phyloP scores from a whole-genome alignment of 169 alveolate species.

The Cryptosporidium baileyi region DNA sequence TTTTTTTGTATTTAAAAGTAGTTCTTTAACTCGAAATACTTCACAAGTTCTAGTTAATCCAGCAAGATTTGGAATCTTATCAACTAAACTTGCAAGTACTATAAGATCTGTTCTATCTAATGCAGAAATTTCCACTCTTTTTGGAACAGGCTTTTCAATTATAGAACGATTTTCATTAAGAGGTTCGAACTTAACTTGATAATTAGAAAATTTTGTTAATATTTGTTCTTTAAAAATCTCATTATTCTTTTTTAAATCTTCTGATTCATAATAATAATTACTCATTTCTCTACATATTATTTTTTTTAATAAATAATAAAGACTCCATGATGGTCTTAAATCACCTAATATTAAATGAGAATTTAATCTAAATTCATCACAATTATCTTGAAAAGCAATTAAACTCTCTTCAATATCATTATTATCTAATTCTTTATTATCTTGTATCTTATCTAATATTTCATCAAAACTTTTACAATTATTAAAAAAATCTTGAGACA shows the following conservation, averaged over 20 bases:
- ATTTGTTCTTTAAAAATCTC: not conserved
- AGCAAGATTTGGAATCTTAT: constrained; percentile 89
- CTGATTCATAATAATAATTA: constrained; percentile 9
- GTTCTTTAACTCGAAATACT: constrained; percentile 79
- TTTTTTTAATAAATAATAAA: constrained; percentile 18
- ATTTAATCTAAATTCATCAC: not conserved
- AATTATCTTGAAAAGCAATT: constrained; percentile 27
- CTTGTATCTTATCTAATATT: not conserved
- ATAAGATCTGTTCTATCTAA: constrained; percentile 80
- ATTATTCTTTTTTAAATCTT: not conserved
- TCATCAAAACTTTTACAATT: constrained; percentile 2
- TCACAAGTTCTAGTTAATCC: constrained; percentile 92
- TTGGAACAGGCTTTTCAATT: constrained; percentile 32
- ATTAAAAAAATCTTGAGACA: constrained; percentile 9
- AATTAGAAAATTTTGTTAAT: not conserved
- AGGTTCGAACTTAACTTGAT: constrained; percentile 75
- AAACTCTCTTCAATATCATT: not conserved
- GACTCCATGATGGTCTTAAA: constrained; percentile 63
- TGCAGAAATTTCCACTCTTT: not conserved
- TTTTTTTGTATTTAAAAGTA: constrained; percentile 73
- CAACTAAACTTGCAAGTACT: constrained; percentile 87
- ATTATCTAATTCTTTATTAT: not conserved
- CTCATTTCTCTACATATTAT: constrained; percentile 26
- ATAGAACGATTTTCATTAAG: not conserved
- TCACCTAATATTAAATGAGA: constrained; percentile 30